A percentile compares a stretch with the other conserved stretches of the same genome.
phyloP scores from a whole-genome alignment of 2,329 filamentous ascomycete species.

The Lecanoromycetidae sp. region DNA sequence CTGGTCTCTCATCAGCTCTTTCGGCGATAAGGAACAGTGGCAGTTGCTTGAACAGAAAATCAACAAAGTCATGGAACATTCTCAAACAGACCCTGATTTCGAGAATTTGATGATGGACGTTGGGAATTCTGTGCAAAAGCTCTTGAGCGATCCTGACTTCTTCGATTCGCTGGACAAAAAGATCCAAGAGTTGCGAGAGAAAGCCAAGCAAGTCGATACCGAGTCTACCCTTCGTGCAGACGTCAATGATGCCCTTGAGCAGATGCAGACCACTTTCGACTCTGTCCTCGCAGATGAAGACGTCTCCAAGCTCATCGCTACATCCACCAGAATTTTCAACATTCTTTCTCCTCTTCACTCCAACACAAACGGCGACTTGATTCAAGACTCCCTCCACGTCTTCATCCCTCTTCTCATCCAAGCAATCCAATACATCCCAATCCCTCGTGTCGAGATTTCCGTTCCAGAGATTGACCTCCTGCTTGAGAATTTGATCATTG shows the following conservation, averaged over 20 bases:
- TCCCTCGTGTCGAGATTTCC: conserved; percentile 78
- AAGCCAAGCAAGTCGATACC: conserved; percentile 43
- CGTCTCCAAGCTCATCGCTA: conserved; percentile 55
- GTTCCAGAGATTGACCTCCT: conserved; percentile 74
- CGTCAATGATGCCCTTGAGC: conserved; percentile 57
- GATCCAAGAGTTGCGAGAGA: conserved; percentile 45
- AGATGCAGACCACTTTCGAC: conserved; percentile 54
- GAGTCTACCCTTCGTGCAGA: conserved; percentile 60
- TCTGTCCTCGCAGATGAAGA: conserved; percentile 61
- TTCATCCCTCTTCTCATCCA: conserved; percentile 69
- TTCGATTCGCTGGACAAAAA: conserved; percentile 63
- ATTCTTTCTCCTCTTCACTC: conserved; percentile 56
- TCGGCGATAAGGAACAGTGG: conserved; percentile 67
- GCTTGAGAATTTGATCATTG: conserved; percentile 79
- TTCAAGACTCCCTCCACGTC: conserved; percentile 64
- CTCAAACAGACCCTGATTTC: conserved; percentile 67
- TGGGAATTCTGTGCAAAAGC: conserved; percentile 61
- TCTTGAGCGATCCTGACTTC: conserved; percentile 77
- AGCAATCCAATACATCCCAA: conserved; percentile 73
- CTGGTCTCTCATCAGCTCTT: conserved; percentile 67
- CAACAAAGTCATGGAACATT: conserved; percentile 59
- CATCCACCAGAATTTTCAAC: conserved; percentile 53
- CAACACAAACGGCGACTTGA: conserved; percentile 56
- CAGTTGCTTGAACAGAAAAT: conserved; percentile 57
- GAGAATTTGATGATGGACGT: conserved; percentile 64